Evolutionary conservation across 768 basidiomycete species (phyloP).

Genomic region (Xerocomus brunneocitrinus): DNA sequence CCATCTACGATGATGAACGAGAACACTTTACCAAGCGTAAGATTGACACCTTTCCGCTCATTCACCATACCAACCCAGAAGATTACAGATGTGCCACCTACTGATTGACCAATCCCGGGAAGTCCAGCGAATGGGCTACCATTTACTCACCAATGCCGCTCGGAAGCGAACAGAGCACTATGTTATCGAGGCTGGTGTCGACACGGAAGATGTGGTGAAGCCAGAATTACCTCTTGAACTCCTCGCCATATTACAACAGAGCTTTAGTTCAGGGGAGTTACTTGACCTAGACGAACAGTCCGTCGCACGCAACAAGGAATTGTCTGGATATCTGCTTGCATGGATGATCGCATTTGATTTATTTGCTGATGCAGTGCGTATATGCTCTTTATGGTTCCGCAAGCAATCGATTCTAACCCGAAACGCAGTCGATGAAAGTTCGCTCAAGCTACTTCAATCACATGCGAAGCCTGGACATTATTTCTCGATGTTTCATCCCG

Average conservation of each 20-base stretch:
- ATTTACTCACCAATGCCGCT: slow-evolving; percentile 65
- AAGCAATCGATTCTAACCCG: background rate
- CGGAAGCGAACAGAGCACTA: slow-evolving; percentile 73
- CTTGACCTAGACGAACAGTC: slow-evolving; percentile 40
- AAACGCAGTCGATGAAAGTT: slow-evolving; percentile 76
- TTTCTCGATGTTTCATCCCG: slow-evolving; percentile 65
- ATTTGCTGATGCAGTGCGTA: slow-evolving; percentile 76
- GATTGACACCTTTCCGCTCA: slow-evolving; percentile 4
- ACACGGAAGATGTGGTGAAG: slow-evolving; percentile 52
- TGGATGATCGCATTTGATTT: slow-evolving; percentile 91
- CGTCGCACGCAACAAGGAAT: slow-evolving; percentile 30
- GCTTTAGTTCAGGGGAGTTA: slow-evolving; percentile 37
- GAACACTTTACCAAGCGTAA: slow-evolving; percentile 60
- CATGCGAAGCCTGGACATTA: slow-evolving; percentile 63
- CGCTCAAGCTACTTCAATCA: slow-evolving; percentile 84
- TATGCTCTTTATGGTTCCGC: background rate
- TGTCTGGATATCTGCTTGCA: slow-evolving; percentile 68
- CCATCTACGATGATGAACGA: slow-evolving; percentile 59
- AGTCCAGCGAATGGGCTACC: slow-evolving; percentile 77
- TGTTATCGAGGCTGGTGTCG: slow-evolving; percentile 84
- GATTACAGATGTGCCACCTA: slow-evolving; percentile 70
- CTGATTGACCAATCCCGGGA: slow-evolving; percentile 57
- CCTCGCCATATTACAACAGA: slow-evolving; percentile 54
- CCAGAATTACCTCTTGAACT: slow-evolving; percentile 65
- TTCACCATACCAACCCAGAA: background rate